These are phyloP conservation scores for Termitomyces sp. DNA, from an alignment of 768 basidiomycete species.

Conservation along the genomic window DNA sequence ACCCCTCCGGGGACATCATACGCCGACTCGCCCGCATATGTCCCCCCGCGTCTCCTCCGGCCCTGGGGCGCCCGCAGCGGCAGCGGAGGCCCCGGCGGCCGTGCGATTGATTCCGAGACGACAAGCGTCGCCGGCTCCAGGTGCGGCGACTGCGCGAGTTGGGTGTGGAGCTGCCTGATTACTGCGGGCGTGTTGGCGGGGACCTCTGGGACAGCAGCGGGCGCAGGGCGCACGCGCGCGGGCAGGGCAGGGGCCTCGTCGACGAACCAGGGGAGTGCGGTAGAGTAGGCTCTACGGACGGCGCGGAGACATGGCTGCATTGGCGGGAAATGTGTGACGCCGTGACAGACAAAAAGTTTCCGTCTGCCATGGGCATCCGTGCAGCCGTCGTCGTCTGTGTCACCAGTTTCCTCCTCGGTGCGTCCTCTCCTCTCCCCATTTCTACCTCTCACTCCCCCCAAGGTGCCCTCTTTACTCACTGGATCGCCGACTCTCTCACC, in stretches of 20 bases:
- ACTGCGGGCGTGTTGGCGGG: conserved; percentile 49
- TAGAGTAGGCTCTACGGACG: conserved; percentile 7
- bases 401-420: conserved; percentile 79
- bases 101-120: conserved; percentile 45
- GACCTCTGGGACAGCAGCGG: conserved; percentile 26
- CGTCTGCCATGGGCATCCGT: conserved; percentile 55
- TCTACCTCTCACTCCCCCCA: background rate
- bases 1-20: conserved; percentile 47
- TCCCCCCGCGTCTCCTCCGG: conserved; percentile 57
- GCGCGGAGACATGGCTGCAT: conserved; percentile 13
- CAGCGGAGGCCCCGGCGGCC: conserved; percentile 53
- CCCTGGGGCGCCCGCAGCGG: conserved; percentile 56
- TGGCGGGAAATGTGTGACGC: conserved; percentile 5
- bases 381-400: conserved; percentile 69
- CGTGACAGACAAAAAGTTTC: conserved; percentile 10
- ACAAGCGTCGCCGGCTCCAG: conserved; percentile 56
- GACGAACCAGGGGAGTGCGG: conserved; percentile 60
- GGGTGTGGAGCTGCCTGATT: conserved; percentile 49
- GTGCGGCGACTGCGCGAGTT: conserved; percentile 58
- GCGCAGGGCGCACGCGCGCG: conserved; percentile 21
- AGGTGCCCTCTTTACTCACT: conserved; percentile 80
- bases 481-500: conserved; percentile 90
- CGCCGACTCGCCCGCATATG: conserved; percentile 58
- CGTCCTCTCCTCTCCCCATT: conserved; percentile 12
- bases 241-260: conserved; percentile 29